Base-by-base conservation (phyloP, 768 basidiomycete species). In the Collybiopsis luxurians region DNA sequence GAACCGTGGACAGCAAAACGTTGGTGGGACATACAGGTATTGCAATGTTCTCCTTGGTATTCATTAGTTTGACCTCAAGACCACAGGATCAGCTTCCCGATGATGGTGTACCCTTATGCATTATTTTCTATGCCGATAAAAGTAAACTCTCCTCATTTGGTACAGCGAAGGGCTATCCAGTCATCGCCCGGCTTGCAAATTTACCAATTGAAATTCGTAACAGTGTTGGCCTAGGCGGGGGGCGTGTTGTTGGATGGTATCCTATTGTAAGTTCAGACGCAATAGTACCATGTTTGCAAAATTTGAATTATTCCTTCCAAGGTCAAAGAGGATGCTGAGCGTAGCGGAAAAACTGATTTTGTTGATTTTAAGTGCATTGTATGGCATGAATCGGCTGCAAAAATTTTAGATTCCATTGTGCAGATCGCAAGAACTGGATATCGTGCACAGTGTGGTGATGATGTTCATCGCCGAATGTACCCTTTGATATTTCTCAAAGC, bases 11-110 rank as follows among this genome's bases (percentile, higher is more conserved):
- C 72, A 9, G 75, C 67, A 2, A 46, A 74, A 26, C 17, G 40
- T 1, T 75, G 65, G 23, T 77, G 75, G 74, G 60, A 73, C 3
- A 61, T 70, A 4, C 73, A 77, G 65, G 75, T 75, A 58, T 31
- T 61, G 51, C 3, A 15, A 53, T 46, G 46, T 34, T 26, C 43
- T n/a, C n/a, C n/a, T n/a, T n/a, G n/a, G n/a, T 52, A 49, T 53
- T 13, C 48, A 27, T 50, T 10, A 36, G 60, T 30, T 46, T 28
- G 34, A n/a, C 31, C 17, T 55, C 7, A 47, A 13, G 13, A 39
- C 38, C 31, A 12, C 47, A 48, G 67, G 52, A 66, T 26, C 13
- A 44, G 10, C 54, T 54, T 39, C 53, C 53, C 50, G 48, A 55
- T 17, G 64, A 70, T 5, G 67, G 12, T 11, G 60, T 59, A 21